Percentiles rank a stretch among this genome's conserved stretches.
These are phyloP conservation scores for Raddia distichophylla DNA, from an alignment of 176 grass and related monocot genomes.

Conservation along the genomic window DNA sequence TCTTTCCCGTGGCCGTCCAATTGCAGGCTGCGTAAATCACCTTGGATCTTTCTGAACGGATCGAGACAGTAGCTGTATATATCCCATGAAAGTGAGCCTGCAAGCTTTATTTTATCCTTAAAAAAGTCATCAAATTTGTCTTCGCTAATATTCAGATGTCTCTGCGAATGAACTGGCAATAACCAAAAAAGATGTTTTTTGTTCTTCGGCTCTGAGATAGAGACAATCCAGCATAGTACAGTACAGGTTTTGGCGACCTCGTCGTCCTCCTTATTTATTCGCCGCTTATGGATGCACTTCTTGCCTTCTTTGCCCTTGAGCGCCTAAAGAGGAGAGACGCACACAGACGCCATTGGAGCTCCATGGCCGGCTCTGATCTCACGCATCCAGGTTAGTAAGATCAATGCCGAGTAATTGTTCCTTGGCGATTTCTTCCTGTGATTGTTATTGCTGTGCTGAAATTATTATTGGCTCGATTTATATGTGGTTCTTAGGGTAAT, in stretches of 20 bases:
- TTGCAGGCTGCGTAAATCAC: too few species aligned
- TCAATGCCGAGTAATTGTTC: background rate
- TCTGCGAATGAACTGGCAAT: background rate
- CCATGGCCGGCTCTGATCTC: slow-evolving; percentile 38
- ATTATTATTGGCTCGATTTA: background rate
- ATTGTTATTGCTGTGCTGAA: background rate
- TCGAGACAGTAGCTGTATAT: background rate
- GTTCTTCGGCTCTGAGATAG: too few species aligned
- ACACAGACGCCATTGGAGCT: background rate
- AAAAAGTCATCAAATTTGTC: background rate
- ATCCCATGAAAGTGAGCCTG: background rate
- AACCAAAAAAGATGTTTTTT: background rate
- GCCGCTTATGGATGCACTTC: background rate
- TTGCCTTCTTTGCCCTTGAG: background rate
- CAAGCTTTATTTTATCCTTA: too few species aligned
- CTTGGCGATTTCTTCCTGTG: background rate
- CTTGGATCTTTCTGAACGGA: background rate
- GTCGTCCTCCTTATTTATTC: background rate
- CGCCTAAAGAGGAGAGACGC: background rate
- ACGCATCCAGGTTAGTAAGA: slow-evolving; percentile 16
- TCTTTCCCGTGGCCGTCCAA: too few species aligned
- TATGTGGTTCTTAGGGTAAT: background rate
- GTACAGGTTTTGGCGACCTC: background rate
- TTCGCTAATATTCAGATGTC: background rate
- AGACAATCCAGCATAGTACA: background rate